Evolutionary conservation across 345 rosid genomes (phyloP).

Genomic region (Salix dunnii): DNA sequence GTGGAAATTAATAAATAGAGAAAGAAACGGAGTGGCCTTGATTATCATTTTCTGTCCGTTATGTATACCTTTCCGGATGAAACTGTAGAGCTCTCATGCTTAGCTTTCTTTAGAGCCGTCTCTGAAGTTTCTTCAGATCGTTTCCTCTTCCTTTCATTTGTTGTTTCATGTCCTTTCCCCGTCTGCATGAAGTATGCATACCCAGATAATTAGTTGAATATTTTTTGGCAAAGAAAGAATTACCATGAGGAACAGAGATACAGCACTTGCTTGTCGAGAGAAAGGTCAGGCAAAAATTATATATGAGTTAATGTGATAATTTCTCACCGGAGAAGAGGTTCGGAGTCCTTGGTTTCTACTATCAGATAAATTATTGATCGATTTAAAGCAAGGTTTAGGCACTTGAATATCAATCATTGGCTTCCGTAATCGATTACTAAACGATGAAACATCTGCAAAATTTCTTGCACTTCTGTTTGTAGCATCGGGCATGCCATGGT

Average conservation of each 20-base stretch:
- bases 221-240: neutral
- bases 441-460: constrained; percentile 16
- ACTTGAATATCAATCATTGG: constrained; percentile 42
- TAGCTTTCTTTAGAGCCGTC: constrained; percentile 46
- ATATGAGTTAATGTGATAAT: neutral
- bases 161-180: constrained; percentile 38
- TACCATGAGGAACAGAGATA: neutral
- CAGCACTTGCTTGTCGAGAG: too few species aligned
- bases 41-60: neutral
- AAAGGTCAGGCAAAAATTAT: too few species aligned
- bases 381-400: constrained; percentile 41
- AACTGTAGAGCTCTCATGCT: constrained; percentile 45
- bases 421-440: constrained; percentile 41
- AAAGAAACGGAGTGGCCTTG: neutral
- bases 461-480: constrained; percentile 33
- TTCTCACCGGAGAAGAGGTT: constrained; percentile 38
- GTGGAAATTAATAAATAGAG: neutral
- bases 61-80: constrained; percentile 58
- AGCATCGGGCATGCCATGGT: constrained; percentile 22
- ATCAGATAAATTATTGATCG: constrained; percentile 45
- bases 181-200: constrained; percentile 25
- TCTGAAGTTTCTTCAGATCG: constrained; percentile 53
- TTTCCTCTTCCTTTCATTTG: constrained; percentile 64
- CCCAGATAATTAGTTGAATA: neutral
- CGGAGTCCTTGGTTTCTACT: constrained; percentile 49